A percentile compares a stretch with the other conserved stretches of the same genome.
Evolutionary conservation across 2,329 filamentous ascomycete genomes (phyloP).

Genomic region (Cadophora sp.): DNA sequence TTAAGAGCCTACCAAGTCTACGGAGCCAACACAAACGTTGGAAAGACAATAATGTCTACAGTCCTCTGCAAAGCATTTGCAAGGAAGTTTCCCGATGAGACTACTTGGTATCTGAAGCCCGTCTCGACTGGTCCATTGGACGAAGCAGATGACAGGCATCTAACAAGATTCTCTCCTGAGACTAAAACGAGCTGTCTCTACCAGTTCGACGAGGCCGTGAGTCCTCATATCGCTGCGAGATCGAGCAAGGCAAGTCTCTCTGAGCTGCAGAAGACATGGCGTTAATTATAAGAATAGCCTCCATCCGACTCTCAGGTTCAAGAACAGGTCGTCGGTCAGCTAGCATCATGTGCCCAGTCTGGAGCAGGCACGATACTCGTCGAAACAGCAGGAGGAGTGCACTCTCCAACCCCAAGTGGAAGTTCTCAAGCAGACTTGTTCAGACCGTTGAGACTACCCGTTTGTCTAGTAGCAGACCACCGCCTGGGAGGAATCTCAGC

Average conservation of each 20-base stretch:
- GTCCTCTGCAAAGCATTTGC: slow-evolving; percentile 70
- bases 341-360: slow-evolving; percentile 51
- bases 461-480: slow-evolving; percentile 77
- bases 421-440: slow-evolving; percentile 81
- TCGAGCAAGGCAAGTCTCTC: slow-evolving; percentile 21
- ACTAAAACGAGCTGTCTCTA: slow-evolving; percentile 67
- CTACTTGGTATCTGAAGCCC: slow-evolving; percentile 76
- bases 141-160: slow-evolving; percentile 73
- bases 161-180: slow-evolving; percentile 62
- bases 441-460: slow-evolving; percentile 73
- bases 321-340: slow-evolving; percentile 53
- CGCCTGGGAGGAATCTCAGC: slow-evolving; percentile 81
- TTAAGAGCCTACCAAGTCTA: slow-evolving; percentile 78
- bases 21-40: slow-evolving; percentile 84
- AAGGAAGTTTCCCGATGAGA: slow-evolving; percentile 52
- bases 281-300: slow-evolving; percentile 48
- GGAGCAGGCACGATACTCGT: slow-evolving; percentile 69
- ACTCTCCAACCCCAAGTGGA: slow-evolving; percentile 79
- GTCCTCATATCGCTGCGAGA: slow-evolving; percentile 75
- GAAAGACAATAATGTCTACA: slow-evolving; percentile 83
- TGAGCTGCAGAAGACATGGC: slow-evolving; percentile 32
- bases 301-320: slow-evolving; percentile 60
- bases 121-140: slow-evolving; percentile 76
- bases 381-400: slow-evolving; percentile 83
- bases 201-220: slow-evolving; percentile 76